phyloP scores from a whole-genome alignment of 2,329 filamentous ascomycete genomes.

The Aspergillus bombycis region DNA sequence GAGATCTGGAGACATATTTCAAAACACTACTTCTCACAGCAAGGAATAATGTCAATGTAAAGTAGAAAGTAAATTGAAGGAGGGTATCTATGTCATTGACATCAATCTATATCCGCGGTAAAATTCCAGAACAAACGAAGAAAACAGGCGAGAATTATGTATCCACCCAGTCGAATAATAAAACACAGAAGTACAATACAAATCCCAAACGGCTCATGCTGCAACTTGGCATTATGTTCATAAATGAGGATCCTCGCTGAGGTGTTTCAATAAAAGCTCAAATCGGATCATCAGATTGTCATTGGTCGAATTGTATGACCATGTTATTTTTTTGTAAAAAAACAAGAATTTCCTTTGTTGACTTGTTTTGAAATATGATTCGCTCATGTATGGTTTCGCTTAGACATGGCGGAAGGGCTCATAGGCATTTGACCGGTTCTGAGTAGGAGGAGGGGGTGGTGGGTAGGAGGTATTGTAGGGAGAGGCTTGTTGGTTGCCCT shows the following conservation, averaged over 20 bases:
- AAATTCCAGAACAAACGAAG: not conserved
- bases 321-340: not conserved
- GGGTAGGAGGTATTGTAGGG: constrained; percentile 32
- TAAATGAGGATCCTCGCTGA: constrained; percentile 5
- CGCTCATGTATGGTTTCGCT: constrained; percentile 8
- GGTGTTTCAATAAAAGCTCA: not conserved
- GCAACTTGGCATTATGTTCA: constrained; percentile 21
- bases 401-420: constrained; percentile 44
- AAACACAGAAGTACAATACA: constrained; percentile 12
- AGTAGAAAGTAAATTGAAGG: constrained; percentile 9
- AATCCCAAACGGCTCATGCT: constrained; percentile 8
- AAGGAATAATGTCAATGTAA: not conserved
- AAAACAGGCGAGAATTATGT: not conserved
- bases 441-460: constrained; percentile 25
- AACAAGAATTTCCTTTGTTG: not conserved
- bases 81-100: constrained; percentile 26
- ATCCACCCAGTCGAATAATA: constrained; percentile 10
- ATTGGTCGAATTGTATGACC: not conserved
- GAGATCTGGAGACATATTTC: not conserved
- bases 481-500: constrained; percentile 23
- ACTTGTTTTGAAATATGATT: not conserved
- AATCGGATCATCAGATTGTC: not conserved
- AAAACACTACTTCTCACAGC: not conserved
- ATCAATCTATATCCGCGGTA: constrained; percentile 21
- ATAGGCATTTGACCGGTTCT: constrained; percentile 33